Evolutionary conservation across 2,329 filamentous ascomycete genomes (phyloP), one percentile per base, ranked within the genome.

Genomic region (Ceratocystis lukuohia): DNA sequence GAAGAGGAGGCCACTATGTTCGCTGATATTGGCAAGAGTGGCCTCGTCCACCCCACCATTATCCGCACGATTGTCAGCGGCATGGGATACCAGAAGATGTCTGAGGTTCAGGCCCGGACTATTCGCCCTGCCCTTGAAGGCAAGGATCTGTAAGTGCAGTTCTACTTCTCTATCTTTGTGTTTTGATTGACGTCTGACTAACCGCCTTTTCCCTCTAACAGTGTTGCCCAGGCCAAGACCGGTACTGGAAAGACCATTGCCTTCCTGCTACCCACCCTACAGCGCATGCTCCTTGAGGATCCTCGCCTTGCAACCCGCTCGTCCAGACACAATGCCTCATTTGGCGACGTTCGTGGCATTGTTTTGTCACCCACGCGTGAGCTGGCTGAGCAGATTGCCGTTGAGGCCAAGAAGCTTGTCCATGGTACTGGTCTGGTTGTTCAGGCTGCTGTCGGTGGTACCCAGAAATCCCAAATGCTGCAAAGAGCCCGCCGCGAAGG

Each of bases 211-310:
- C 12, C 22, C 37, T 48, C 22, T 7, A 22, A 41, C 72, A 90
- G 88, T 71, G 82, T 97, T 70, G 94, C 93, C 61, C 94, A 97
- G 78, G 94, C 94, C 68, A 96, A 90, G 77, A 99, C 94, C 7
- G 94, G 94, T 74, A 97, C 94, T 3, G 94, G 94, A 74, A 99
- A 99, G 78, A 99, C 94, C 0, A 78, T 97, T 67, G 94, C 90
- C 45, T 99, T 97, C 79, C 81, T 99, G 28, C 77, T 97, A 5
- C 94, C 94, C 63, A 80, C 91, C 6, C 78, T 97, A 64, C 90
- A 96, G 74, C 86, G 86, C 68, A 88, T 96, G 72, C 78, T 96
- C 68, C 75, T 77, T 22, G 77, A 80, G 68, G 84, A 90, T 69
- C 84, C 85, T 0, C 75, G 77, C 0, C 80, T 95, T 44, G 84